Evolutionary conservation across 2,329 filamentous ascomycete species (phyloP), one percentile per base, ranked within the genome.

Genomic region (Clonostachys byssicola): DNA sequence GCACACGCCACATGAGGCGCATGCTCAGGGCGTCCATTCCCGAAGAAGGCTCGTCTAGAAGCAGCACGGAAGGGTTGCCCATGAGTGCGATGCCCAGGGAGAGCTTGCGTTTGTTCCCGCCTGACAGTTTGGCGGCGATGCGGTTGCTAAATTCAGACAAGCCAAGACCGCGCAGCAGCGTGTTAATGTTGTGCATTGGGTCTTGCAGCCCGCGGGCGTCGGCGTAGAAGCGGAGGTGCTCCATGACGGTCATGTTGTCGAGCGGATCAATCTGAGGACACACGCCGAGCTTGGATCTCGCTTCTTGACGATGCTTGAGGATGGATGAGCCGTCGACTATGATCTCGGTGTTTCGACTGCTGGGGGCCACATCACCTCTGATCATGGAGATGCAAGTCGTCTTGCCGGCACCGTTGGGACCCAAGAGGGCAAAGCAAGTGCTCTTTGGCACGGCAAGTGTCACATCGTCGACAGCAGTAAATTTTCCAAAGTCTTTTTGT

Each of bases 101-200:
- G 2, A 97, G 73, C 66, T 96, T 97, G n/a, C 92, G 78, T 70
- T 95, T 95, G 70, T 96, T 96, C 33, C 92, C 92, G 10, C 92
- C 92, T 0, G 87, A 92, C 0, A 96, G 77, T 41, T 88, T 86
- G 47, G 80, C 77, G 0, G 89, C 92, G 77, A 92, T 89, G 20
- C 90, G 81, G 9, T 81, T 74, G 4, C 80, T 72, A 67, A 91
- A 95, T 0, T 78, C 75, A 7, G 75, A 67, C 0, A 96, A 74
- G 0, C 90, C 90, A 2, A 96, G 90, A 2, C 91, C 90, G 36
- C 78, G 72, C 16, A 96, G 74, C 5, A 95, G 83, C 33, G 88
- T 83, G 2, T 73, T 70, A 2, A 96, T 89, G 55, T 96, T 95
- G 64, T 89, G 78, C 17, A 85, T 73, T 3, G 92, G 74, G 52